Conservation (phyloP, 2,329 filamentous ascomycete species). For the Raffaelea deltoideospora region DNA sequence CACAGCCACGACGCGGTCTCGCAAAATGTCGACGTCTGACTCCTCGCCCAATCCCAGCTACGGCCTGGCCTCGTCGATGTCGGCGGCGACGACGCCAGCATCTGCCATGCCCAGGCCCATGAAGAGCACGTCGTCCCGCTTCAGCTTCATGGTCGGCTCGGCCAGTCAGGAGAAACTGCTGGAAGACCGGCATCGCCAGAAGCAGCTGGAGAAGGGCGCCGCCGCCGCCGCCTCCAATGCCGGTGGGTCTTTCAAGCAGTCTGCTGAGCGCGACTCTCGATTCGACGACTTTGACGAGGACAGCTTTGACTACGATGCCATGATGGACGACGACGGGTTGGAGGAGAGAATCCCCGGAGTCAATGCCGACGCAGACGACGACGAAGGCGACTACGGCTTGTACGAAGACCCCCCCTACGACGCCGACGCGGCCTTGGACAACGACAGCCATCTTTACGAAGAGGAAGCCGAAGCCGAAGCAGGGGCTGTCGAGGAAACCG, state of each 20-base stretch:
- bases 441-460: too few species aligned
- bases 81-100: slow-evolving; percentile 3
- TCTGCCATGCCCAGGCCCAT: slow-evolving; percentile 42
- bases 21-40: slow-evolving; percentile 36
- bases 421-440: slow-evolving; percentile 24
- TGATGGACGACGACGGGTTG: slow-evolving; percentile 49
- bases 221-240: slow-evolving; percentile 21
- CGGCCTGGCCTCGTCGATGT: neutral
- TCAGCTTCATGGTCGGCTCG: slow-evolving; percentile 65
- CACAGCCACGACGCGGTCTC: slow-evolving; percentile 27
- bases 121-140: slow-evolving; percentile 65
- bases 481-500: too few species aligned
- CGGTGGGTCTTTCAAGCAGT: too few species aligned
- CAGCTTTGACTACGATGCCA: slow-evolving; percentile 43
- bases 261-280: slow-evolving; percentile 27
- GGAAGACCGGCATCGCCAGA: slow-evolving; percentile 57
- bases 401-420: slow-evolving; percentile 28
- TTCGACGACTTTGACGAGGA: slow-evolving; percentile 50
- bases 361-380: slow-evolving; percentile 20
- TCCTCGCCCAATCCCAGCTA: slow-evolving; percentile 27
- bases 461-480: too few species aligned
- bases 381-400: slow-evolving; percentile 28
- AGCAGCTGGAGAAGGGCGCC: slow-evolving; percentile 45
- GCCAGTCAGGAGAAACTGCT: slow-evolving; percentile 53
- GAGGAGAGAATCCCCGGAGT: slow-evolving; percentile 52